Evolutionary conservation across 1,284 basidiomycete genomes (phyloP).

Genomic region (Puccinia polysora): DNA sequence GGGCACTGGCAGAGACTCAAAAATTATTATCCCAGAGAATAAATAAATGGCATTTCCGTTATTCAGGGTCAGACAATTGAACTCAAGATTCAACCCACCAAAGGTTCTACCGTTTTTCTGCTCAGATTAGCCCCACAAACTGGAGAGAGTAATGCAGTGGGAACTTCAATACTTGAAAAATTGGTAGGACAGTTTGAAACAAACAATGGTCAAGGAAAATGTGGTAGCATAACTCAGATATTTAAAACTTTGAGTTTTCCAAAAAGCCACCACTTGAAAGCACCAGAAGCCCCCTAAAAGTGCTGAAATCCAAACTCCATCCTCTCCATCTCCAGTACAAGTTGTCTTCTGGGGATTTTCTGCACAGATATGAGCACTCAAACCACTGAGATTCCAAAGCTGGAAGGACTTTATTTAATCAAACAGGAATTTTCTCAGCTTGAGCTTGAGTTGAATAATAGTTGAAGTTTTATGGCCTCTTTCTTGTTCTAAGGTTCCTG

Average conservation of each 20-base stretch:
- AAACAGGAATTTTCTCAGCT: conserved; percentile 16
- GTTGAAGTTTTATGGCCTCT: background rate
- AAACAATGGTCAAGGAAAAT: background rate
- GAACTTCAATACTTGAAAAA: background rate
- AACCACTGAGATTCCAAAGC: background rate
- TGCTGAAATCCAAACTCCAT: conserved; percentile 4
- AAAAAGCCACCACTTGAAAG: background rate
- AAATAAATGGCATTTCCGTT: background rate
- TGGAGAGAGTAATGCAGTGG: background rate
- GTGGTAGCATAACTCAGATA: background rate
- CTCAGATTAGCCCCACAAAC: background rate
- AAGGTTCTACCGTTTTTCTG: conserved; percentile 1
- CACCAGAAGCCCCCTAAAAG: conserved; percentile 12
- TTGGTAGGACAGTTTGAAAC: background rate
- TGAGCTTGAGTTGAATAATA: conserved; percentile 30
- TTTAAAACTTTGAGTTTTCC: background rate
- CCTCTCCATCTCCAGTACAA: conserved; percentile 9
- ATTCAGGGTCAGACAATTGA: background rate
- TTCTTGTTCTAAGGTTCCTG: background rate
- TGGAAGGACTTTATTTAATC: conserved; percentile 12
- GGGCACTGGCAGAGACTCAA: conserved; percentile 22
- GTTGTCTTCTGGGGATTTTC: background rate
- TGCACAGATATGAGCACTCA: background rate
- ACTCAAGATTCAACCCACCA: background rate
- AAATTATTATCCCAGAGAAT: background rate